Evolutionary conservation across 2,329 filamentous ascomycete species (phyloP).

Genomic region (Teratosphaeriaceae sp.): DNA sequence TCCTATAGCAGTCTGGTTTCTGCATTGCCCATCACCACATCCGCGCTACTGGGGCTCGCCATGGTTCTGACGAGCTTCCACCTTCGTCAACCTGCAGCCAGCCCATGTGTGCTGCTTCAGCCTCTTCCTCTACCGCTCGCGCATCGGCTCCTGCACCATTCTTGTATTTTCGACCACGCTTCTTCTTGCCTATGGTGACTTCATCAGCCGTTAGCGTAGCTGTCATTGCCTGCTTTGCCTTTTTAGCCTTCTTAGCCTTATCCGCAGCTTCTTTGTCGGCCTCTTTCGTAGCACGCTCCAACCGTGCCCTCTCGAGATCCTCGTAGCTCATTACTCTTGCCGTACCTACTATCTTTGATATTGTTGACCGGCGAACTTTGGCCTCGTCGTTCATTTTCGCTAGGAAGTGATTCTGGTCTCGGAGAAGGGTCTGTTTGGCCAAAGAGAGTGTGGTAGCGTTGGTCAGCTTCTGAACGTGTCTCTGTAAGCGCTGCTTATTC

Average conservation of each 20-base stretch:
- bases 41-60: conserved; percentile 1
- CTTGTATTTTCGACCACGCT: neutral
- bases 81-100: neutral
- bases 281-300: conserved; percentile 1
- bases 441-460: conserved; percentile 2
- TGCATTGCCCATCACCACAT: conserved; percentile 1
- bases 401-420: neutral
- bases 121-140: neutral
- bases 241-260: conserved; percentile 2
- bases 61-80: conserved; percentile 1
- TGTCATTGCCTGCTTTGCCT: conserved; percentile 1
- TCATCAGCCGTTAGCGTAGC: too few species aligned
- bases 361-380: conserved; percentile 2
- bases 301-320: conserved; percentile 3
- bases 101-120: neutral
- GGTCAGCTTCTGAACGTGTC: neutral
- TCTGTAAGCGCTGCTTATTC: neutral
- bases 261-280: neutral
- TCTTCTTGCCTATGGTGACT: too few species aligned
- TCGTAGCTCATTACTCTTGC: conserved; percentile 2
- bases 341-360: neutral
- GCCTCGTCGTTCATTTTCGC: conserved; percentile 1
- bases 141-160: conserved; percentile 1
- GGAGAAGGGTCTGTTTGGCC: neutral
- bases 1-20: conserved; percentile 2